Evolutionary conservation across 345 rosid genomes (phyloP).

Genomic region (Microcos paniculata): DNA sequence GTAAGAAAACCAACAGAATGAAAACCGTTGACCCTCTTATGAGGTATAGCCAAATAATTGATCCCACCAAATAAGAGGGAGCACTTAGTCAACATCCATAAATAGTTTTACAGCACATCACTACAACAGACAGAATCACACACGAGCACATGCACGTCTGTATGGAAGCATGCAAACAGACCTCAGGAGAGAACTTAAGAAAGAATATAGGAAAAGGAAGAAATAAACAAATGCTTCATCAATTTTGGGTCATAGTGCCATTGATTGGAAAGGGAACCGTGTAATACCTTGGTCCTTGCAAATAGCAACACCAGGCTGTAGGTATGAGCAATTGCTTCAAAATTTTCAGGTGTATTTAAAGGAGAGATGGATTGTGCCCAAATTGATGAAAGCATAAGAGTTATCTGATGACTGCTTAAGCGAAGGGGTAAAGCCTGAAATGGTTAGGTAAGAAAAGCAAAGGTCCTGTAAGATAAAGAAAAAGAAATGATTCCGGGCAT

Average conservation of each 20-base stretch:
- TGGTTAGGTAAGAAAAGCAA: slow-evolving; percentile 6
- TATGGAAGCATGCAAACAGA: not conserved
- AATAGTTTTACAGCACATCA: not conserved
- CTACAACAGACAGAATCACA: not conserved
- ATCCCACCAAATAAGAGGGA: not conserved
- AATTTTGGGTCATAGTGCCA: not conserved
- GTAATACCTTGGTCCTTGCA: slow-evolving; percentile 63
- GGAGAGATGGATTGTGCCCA: slow-evolving; percentile 78
- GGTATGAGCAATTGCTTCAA: slow-evolving; percentile 81
- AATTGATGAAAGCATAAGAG: slow-evolving; percentile 59
- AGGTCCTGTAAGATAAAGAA: not conserved
- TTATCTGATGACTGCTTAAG: slow-evolving; percentile 72
- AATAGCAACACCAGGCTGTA: slow-evolving; percentile 58
- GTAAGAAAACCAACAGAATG: not conserved
- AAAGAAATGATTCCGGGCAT: not conserved
- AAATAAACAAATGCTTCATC: not conserved
- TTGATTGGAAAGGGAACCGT: not conserved
- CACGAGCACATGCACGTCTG: not conserved
- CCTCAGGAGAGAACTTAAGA: not conserved
- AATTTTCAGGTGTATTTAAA: slow-evolving; percentile 60
- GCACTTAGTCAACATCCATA: not conserved
- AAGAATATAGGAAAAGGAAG: not conserved
- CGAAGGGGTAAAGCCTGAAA: slow-evolving; percentile 50
- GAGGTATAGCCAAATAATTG: not conserved
- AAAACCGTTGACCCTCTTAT: not conserved